Base-by-base conservation (phyloP, 345 rosid species). In the Pugionium dolabratum region DNA sequence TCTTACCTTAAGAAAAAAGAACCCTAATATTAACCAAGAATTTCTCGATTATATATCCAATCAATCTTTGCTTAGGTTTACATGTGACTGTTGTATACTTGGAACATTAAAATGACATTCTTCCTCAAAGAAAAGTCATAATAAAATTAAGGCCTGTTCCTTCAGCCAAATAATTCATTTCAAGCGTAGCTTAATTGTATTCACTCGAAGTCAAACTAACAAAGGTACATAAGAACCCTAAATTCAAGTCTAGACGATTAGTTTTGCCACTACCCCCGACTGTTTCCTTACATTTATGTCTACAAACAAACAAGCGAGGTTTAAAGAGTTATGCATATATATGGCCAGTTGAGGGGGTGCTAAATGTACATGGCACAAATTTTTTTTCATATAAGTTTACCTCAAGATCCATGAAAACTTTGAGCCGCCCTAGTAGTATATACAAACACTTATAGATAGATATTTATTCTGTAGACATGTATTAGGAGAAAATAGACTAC, bases 161-260 rank as follows among this genome's bases (percentile, higher is more conserved):
- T 49, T 34, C 33, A 43, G 3, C 44, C 37, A 51, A 69, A 8
- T 3, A 28, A 28, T 35, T 18, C 7, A 29, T 42, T 33, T 43
- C 4, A 10, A 49, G 3, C n/a, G n/a, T 40, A 10, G 26, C 35
- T 41, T 51, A 18, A 18, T 53, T 51, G 67, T 18, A 42, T 33
- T 32, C 42, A 48, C 34, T 39, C 6, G 18, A 47, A 9, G 28
- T 31, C 18, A 49, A 69, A 41, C 52, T 28, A 28, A 8, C 4
- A 40, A 49, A 40, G 58, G 44, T 29, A 41, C 25, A 31, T 3
- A 41, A 32, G 41, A 51, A 61, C 47, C 72, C 61, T 60, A 60
- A 42, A 43, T 46, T 42, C 60, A 42, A 34, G 60, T 34, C 6
- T 34, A 52, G 35, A 65, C 32, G 32, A 6, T 26, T 11, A 30